A percentile compares a stretch with the other conserved stretches of the same genome.
Conservation (phyloP, 257 asterid genomes). For the Solanum tacnaense region DNA sequence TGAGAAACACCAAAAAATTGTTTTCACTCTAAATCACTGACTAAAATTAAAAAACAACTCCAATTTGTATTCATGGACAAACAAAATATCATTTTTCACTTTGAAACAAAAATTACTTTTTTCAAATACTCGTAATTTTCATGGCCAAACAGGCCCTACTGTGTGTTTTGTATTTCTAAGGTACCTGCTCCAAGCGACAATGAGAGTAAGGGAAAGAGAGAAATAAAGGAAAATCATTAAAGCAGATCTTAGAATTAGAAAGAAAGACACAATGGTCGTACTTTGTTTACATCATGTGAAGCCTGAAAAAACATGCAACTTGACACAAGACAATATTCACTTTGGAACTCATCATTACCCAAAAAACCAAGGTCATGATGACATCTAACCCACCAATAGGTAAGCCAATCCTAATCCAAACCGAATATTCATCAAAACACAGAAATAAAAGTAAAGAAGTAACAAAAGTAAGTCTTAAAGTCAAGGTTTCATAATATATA, state of each 20-base stretch:
- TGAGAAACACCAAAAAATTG: not conserved
- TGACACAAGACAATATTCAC: not conserved
- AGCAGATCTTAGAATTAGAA: not conserved
- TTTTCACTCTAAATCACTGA: not conserved
- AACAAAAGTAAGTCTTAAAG: not conserved
- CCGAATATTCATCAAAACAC: not conserved
- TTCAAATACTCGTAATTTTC: not conserved
- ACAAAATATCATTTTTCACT: not conserved
- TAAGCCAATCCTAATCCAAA: not conserved
- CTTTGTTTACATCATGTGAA: not conserved
- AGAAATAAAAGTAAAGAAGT: not conserved
- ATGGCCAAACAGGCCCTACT: not conserved
- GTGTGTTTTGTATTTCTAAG: not conserved
- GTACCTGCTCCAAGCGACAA: not conserved
- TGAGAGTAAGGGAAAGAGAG: not conserved
- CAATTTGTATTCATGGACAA: not conserved
- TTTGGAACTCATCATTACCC: not conserved
- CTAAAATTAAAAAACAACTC: not conserved
- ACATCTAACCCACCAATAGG: not conserved
- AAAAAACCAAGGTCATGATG: not conserved
- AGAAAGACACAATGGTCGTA: not conserved
- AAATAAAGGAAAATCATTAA: not conserved
- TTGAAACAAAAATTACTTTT: not conserved
- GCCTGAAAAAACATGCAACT: not conserved
- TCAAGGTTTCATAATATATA: not conserved